These are phyloP conservation scores for Chrysoporthe austroafricana DNA, from an alignment of 2,329 filamentous ascomycete genomes.

Conservation along the genomic window DNA sequence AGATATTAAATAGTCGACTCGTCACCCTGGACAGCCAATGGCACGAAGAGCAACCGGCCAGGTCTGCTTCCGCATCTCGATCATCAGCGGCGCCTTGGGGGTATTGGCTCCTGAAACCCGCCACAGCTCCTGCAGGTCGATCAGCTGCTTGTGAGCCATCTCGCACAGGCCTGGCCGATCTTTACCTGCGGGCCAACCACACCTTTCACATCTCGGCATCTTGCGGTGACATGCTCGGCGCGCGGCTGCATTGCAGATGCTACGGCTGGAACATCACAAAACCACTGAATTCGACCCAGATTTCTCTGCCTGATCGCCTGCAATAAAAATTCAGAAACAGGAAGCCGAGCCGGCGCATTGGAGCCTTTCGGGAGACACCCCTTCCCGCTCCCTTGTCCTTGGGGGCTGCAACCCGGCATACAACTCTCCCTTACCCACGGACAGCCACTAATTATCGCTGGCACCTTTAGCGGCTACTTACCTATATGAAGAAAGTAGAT, in stretches of 20 bases:
- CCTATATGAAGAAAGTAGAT: too few relatives aligned
- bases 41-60: not conserved
- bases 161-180: not conserved
- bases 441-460: too few relatives aligned
- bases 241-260: not conserved
- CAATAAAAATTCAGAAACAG: too few relatives aligned
- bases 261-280: not conserved
- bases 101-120: slow-evolving; percentile 3
- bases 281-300: not conserved
- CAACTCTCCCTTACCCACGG: too few relatives aligned
- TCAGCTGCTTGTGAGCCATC: not conserved
- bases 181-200: not conserved
- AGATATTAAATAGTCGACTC: not conserved
- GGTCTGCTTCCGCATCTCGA: not conserved
- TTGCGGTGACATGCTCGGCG: not conserved
- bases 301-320: not conserved
- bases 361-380: too few relatives aligned
- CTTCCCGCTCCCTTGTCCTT: too few relatives aligned
- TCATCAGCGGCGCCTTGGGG: not conserved
- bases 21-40: not conserved
- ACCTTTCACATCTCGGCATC: too few relatives aligned
- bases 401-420: too few relatives aligned
- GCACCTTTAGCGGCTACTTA: too few relatives aligned
- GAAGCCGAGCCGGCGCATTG: too few relatives aligned
- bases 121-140: slow-evolving; percentile 3